Base-by-base conservation (phyloP, 352 stramenopile species). In the Globisporangium irregulare region DNA sequence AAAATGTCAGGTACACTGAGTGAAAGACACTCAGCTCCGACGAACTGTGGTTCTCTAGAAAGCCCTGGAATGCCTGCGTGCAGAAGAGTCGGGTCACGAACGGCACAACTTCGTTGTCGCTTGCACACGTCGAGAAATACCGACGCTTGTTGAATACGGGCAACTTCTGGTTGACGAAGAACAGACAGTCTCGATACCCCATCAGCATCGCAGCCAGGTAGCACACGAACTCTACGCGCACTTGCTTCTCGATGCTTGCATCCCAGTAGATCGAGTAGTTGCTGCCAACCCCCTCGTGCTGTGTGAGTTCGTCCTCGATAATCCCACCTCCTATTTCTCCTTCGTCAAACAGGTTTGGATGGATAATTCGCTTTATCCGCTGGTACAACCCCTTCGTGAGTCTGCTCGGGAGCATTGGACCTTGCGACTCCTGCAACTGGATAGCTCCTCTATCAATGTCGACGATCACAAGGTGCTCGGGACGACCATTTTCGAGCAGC, bases 111-210 rank as follows among this genome's bases (percentile, higher is more conserved):
- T 95, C 84, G 60, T 63, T 89, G 56, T 92, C 84, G 18, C 64
- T 71, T 0, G 76, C 74, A 62, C 83, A 78, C 22, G 71, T 91
- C 12, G 87, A 70, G 50, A 93, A 87, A 68, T 93, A 95, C 1
- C 87, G 76, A 2, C 86, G 84, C 66, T 95, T 93, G 77, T 95
- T 93, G 68, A 95, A 95, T n/a, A 95, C 87, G 3, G 87, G 86
- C 9, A 95, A 76, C 57, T 90, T 89, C 51, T 92, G 85, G 59
- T 95, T 93, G 24, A 95, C 87, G 54, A 93, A 95, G 56, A 95
- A 92, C 24, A 95, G 56, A n/a, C 87, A 95, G 46, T 93, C 87
- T 22, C 85, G 87, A 53, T 95, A 95, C 25, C 87, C 87, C 70
- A 79, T 83, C 5, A 95, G 57, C 59, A 91, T 78, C 1, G 84